A percentile compares a stretch with the other conserved stretches of the same genome.
Evolutionary conservation across 2,329 filamentous ascomycete species (phyloP).

Genomic region (Clonostachys rosea): DNA sequence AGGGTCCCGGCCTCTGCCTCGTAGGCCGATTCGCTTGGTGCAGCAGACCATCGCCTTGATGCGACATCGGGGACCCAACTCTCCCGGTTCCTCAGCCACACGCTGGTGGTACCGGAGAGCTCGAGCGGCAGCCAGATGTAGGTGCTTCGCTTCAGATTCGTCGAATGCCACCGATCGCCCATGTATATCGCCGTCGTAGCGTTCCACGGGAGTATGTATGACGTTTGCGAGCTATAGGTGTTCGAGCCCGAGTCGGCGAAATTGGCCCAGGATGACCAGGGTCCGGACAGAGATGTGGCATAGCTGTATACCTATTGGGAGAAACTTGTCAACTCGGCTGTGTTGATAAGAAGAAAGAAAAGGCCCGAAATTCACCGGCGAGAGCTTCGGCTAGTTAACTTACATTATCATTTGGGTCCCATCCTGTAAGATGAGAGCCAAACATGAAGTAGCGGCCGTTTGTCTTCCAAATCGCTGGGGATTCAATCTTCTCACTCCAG

Average conservation of each 20-base stretch:
- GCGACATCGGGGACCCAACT: slow-evolving; percentile 47
- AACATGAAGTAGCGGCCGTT: slow-evolving; percentile 61
- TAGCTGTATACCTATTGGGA: slow-evolving; percentile 42
- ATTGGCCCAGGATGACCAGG: slow-evolving; percentile 56
- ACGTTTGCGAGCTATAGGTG: slow-evolving; percentile 58
- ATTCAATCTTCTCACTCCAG: slow-evolving; percentile 52
- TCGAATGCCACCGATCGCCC: slow-evolving; percentile 61
- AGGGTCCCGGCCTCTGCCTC: slow-evolving; percentile 47
- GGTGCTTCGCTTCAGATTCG: slow-evolving; percentile 55
- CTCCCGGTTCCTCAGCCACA: slow-evolving; percentile 44
- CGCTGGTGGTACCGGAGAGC: slow-evolving; percentile 41
- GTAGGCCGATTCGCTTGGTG: slow-evolving; percentile 37
- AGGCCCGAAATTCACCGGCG: background rate
- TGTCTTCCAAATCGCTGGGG: slow-evolving; percentile 59
- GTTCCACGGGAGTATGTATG: slow-evolving; percentile 45
- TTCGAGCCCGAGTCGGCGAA: slow-evolving; percentile 52
- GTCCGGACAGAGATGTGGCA: slow-evolving; percentile 48
- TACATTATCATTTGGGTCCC: slow-evolving; percentile 61
- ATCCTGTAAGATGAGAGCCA: slow-evolving; percentile 50
- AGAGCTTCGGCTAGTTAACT: background rate
- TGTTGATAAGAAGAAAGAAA: background rate
- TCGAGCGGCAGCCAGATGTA: slow-evolving; percentile 62
- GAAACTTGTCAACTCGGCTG: rapidly evolving
- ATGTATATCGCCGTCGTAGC: slow-evolving; percentile 49
- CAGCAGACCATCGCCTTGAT: slow-evolving; percentile 35